Base-by-base conservation (phyloP, 768 basidiomycete genomes). In the Suillus brevipes region DNA sequence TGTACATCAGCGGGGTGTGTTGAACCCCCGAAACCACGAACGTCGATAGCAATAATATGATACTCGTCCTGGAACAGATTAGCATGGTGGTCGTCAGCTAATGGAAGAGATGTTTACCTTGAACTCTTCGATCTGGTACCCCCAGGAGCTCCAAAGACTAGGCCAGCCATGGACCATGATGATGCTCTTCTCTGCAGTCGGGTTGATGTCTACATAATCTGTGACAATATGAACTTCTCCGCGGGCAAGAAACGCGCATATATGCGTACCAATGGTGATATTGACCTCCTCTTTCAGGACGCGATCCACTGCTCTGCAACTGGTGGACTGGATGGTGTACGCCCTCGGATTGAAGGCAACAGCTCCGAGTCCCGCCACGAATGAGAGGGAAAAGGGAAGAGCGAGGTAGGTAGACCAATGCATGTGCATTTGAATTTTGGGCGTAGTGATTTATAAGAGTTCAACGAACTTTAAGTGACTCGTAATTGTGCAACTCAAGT, bases 161-260 rank as follows among this genome's bases (percentile, higher is more conserved):
- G 91, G 91, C 91, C 91, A 92, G 4, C 91, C 91, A 69, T 92
- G 91, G 92, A 92, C 86, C 81, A 92, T 82, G 37, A 92, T 57
- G 3, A 92, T 75, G 0, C 87, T 84, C 16, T 75, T 79, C 34
- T 82, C 73, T 4, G 84, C 84, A 0, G 64, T 66, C 12, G 86
- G 81, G 66, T 91, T 90, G 65, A 91, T 70, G 47, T 91, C 83
- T 50, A 50, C 50, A 31, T 50, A 50, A 50, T 50, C 50, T 31
- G 18, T 18, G 28, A 50, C 25, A 28, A 31, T 31, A 18, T 28
- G 6, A 50, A 14, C 34, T 23, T 10, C n/a, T 9, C 12, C 3
- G 40, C 14, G 34, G 3, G 2, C 61, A 64, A 14, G 49, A 50
- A 55, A 40, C 8, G 12, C n/a, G 52, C 31, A 34, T 34, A 53